Conservation (phyloP, 805 yeast genomes). For the Ogataea polymorpha region DNA sequence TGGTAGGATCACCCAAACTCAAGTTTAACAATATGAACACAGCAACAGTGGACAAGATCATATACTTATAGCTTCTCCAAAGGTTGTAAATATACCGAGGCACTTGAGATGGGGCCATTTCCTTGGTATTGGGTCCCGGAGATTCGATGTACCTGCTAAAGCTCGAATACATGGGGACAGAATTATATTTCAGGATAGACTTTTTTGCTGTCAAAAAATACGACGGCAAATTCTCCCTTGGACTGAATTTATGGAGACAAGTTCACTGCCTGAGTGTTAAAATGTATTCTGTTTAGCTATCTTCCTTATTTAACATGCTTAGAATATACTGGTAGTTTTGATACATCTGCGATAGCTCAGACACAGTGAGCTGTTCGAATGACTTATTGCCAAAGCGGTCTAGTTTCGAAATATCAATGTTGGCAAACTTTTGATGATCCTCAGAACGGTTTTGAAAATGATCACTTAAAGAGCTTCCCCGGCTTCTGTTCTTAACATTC, state of each 20-base stretch:
- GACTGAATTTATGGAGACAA: background rate
- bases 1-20: background rate
- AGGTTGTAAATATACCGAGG: background rate
- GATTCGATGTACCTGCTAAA: conserved; percentile 6
- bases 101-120: background rate
- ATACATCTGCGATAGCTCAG: conserved; percentile 29
- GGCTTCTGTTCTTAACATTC: conserved; percentile 30
- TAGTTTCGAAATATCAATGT: conserved; percentile 13
- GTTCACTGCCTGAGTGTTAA: background rate
- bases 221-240: background rate
- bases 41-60: conserved; percentile 6
- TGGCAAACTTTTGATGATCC: background rate
- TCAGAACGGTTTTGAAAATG: conserved; percentile 3
- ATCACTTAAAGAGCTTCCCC: conserved; percentile 26
- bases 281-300: background rate
- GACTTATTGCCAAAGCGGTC: conserved; percentile 21
- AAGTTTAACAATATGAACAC: conserved; percentile 5
- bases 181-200: background rate
- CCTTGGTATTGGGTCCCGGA: conserved; percentile 3
- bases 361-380: conserved; percentile 30
- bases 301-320: conserved; percentile 6
- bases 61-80: conserved; percentile 5
- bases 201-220: background rate
- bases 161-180: conserved; percentile 4
- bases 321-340: conserved; percentile 28